Conservation (phyloP, 768 basidiomycete genomes). For the Lactarius indigo region DNA sequence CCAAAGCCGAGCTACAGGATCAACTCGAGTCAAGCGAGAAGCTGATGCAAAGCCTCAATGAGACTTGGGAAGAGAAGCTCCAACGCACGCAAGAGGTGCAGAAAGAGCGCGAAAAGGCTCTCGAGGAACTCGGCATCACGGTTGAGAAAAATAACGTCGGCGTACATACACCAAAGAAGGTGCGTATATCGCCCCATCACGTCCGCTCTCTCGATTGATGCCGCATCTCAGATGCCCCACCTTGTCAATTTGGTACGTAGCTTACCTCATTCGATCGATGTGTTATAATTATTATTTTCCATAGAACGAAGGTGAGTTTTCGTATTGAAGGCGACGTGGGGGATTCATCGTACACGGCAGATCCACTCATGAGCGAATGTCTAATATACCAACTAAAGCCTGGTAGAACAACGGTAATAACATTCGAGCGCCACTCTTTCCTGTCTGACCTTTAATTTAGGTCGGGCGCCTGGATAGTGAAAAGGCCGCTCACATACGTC, state of each 20-base stretch:
- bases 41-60: conserved; percentile 87
- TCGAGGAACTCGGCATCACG: conserved; percentile 96
- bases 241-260: conserved; percentile 82
- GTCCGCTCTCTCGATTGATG: neutral
- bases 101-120: conserved; percentile 93
- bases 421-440: conserved; percentile 15
- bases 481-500: conserved; percentile 79
- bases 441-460: conserved; percentile 36
- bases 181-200: neutral
- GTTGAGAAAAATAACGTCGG: conserved; percentile 97
- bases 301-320: conserved; percentile 26
- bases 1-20: conserved; percentile 96
- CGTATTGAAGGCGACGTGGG: neutral
- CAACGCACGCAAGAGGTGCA: conserved; percentile 89
- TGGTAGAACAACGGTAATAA: conserved; percentile 68
- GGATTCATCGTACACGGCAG: conserved; percentile 36
- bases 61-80: conserved; percentile 97
- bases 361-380: conserved; percentile 96
- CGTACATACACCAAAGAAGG: conserved; percentile 97
- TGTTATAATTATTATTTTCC: neutral
- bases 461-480: conserved; percentile 86
- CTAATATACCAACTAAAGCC: conserved; percentile 88
- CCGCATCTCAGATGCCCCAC: conserved; percentile 71
- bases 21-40: conserved; percentile 96
- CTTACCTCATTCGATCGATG: neutral